Evolutionary conservation across 148 eudicot species (phyloP).

Genomic region (Fagopyrum esculentum): DNA sequence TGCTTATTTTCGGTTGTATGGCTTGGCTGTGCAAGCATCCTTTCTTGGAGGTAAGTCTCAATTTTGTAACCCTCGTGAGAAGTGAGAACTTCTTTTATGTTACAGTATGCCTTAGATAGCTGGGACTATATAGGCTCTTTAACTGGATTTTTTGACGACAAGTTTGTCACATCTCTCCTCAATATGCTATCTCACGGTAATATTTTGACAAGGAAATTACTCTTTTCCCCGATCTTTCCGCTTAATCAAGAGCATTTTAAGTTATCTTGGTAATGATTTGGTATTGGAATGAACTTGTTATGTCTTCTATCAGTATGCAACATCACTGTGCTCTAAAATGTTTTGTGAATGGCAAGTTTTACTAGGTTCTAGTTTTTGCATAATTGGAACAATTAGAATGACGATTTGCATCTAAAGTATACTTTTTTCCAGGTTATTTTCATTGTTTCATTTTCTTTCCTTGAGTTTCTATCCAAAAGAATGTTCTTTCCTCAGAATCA

Average conservation of each 20-base stretch:
- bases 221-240: neutral
- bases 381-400: no score
- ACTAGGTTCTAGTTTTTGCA: neutral
- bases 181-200: neutral
- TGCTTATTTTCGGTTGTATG: conserved; percentile 81
- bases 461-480: neutral
- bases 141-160: neutral
- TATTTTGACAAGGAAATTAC: neutral
- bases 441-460: no score
- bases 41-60: conserved; percentile 73
- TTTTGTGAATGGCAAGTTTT: neutral
- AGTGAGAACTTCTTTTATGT: neutral
- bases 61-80: conserved; percentile 4
- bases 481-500: no score
- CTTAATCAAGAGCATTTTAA: neutral
- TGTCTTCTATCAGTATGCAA: neutral
- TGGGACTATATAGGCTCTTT: neutral
- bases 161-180: neutral
- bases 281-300: neutral
- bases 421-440: no score
- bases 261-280: neutral
- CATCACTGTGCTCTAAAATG: neutral
- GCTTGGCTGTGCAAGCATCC: conserved; percentile 73
- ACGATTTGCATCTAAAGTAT: no score
- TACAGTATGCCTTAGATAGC: neutral